A percentile compares a stretch with the other conserved stretches of the same genome.
Evolutionary conservation across 495 filamentous ascomycete species (phyloP).

Genomic region (Aspergillus avenaceus): DNA sequence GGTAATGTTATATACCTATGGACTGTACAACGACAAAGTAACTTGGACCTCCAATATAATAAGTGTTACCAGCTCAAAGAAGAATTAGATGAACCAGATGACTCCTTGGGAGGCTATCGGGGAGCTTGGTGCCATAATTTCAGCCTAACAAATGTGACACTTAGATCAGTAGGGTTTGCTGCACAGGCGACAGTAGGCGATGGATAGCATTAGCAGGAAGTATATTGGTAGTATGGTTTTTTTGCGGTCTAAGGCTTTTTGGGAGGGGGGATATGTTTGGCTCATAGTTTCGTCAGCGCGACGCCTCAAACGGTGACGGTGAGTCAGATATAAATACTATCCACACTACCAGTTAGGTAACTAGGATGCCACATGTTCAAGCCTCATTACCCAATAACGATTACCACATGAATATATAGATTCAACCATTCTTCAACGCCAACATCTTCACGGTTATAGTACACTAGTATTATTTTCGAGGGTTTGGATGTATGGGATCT

Average conservation of each 20-base stretch:
- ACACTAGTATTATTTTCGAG: too few species aligned
- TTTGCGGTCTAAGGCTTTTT: too few species aligned
- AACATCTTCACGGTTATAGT: too few species aligned
- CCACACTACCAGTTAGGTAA: not conserved
- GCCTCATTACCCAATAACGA: slow-evolving; percentile 1
- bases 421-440: too few species aligned
- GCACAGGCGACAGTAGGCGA: not conserved
- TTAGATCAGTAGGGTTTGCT: not conserved
- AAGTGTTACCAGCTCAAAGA: not conserved
- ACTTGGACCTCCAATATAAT: not conserved
- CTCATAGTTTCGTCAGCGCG: not conserved
- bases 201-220: not conserved
- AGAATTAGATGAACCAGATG: not conserved
- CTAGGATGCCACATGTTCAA: slow-evolving; percentile 7
- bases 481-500: too few species aligned
- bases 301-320: not conserved
- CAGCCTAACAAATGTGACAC: not conserved
- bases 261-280: not conserved
- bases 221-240: too few species aligned
- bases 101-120: not conserved
- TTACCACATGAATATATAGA: too few species aligned
- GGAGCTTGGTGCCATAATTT: not conserved
- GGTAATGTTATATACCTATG: not conserved
- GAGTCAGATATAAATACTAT: not conserved
- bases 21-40: not conserved